These are phyloP conservation scores for Fraxinus ornus DNA, from an alignment of 305 asterid species.

Conservation along the genomic window DNA sequence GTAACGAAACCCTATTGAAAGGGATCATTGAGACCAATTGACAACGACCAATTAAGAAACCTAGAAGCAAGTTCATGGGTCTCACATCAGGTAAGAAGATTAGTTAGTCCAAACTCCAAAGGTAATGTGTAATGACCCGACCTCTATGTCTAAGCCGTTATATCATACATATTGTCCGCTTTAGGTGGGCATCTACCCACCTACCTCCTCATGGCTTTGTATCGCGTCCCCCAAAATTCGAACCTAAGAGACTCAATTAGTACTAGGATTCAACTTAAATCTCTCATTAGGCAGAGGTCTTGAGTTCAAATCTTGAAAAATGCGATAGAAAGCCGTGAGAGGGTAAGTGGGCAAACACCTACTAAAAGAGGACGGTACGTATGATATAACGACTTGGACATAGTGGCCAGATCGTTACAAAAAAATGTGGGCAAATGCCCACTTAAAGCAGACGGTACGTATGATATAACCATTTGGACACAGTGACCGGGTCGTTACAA, in stretches of 20 bases:
- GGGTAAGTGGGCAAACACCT: background rate
- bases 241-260: background rate
- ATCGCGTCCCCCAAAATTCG: background rate
- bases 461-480: too few species aligned
- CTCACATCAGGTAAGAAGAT: background rate
- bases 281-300: background rate
- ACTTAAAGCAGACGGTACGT: too few species aligned
- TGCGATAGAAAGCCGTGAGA: background rate
- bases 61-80: background rate
- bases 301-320: too few species aligned
- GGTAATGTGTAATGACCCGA: background rate
- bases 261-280: background rate
- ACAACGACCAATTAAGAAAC: background rate
- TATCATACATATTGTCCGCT: background rate
- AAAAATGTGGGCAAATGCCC: too few species aligned
- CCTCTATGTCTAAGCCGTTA: background rate
- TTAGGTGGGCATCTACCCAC: background rate
- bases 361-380: background rate
- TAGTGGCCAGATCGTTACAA: background rate
- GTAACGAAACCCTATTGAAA: too few species aligned
- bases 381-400: background rate
- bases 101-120: background rate
- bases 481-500: too few species aligned
- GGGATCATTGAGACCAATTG: too few species aligned
- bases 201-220: background rate